Conservation (phyloP, 805 yeast genomes). For the Metahyphopichia silvanorum region DNA sequence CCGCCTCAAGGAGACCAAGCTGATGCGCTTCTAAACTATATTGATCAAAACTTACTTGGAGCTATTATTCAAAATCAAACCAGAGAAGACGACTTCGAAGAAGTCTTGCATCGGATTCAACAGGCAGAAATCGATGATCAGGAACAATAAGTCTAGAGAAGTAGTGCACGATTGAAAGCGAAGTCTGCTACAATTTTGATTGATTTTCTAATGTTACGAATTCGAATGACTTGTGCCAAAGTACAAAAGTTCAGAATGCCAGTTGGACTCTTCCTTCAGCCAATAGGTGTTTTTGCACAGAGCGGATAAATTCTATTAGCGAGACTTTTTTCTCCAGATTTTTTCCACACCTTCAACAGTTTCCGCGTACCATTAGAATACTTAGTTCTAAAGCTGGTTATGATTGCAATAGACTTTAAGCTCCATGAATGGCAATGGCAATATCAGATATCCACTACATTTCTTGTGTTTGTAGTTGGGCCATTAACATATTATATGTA, state of each 20-base stretch:
- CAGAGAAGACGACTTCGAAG: conserved; percentile 22
- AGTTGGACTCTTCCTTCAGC: too few relatives aligned
- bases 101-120: conserved; percentile 18
- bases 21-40: conserved; percentile 37
- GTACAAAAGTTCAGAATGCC: too few relatives aligned
- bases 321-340: too few relatives aligned
- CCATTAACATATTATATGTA: conserved; percentile 34
- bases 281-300: too few relatives aligned
- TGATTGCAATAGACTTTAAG: conserved; percentile 42
- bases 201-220: too few relatives aligned
- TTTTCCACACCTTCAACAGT: too few relatives aligned
- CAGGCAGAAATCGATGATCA: conserved; percentile 4
- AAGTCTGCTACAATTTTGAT: too few relatives aligned
- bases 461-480: conserved; percentile 35
- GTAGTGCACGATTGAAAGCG: too few relatives aligned
- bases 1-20: conserved; percentile 50
- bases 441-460: conserved; percentile 43
- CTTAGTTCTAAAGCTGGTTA: too few relatives aligned
- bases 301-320: too few relatives aligned
- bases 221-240: too few relatives aligned
- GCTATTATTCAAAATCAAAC: conserved; percentile 37
- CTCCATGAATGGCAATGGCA: conserved; percentile 42
- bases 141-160: conserved; percentile 16
- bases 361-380: too few relatives aligned
- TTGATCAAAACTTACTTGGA: conserved; percentile 46